Evolutionary conservation across 306 rosid genomes (phyloP).

Genomic region (Spatholobus suberectus): DNA sequence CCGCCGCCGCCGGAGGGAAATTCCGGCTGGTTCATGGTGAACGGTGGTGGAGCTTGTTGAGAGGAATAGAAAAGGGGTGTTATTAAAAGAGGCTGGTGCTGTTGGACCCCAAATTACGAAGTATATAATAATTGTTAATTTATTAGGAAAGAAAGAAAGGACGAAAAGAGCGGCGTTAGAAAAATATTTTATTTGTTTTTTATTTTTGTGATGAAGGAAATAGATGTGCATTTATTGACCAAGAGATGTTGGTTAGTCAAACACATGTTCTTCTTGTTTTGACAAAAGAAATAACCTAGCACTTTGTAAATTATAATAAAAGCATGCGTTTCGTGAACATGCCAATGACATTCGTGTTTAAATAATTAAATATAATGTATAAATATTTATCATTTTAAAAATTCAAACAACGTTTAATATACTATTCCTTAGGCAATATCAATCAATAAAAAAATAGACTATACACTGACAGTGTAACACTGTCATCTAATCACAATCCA

Average conservation of each 20-base stretch:
- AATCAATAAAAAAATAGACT: no score
- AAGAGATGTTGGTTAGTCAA: slow-evolving; percentile 14
- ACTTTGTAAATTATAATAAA: not conserved
- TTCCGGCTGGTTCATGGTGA: slow-evolving; percentile 65
- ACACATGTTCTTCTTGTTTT: slow-evolving; percentile 4
- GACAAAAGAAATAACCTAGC: not conserved
- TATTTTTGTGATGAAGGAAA: not conserved
- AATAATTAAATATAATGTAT: no score
- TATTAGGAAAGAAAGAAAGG: not conserved
- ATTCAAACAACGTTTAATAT: no score
- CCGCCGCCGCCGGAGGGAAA: slow-evolving; percentile 42
- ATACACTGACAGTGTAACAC: no score
- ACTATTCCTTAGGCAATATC: no score
- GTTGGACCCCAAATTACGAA: not conserved
- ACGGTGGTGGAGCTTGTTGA: not conserved
- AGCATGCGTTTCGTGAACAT: no score
- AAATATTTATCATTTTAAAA: no score
- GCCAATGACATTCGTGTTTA: no score
- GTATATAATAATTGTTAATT: not conserved
- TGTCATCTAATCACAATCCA: no score
- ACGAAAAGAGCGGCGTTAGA: no score
- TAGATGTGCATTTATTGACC: slow-evolving; percentile 40
- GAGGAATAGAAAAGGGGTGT: not conserved
- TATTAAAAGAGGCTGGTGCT: not conserved
- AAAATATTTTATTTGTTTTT: no score